Evolutionary conservation across 768 basidiomycete genomes (phyloP), one percentile per base, ranked within the genome.

Genomic region (Leccinum incarnatum): DNA sequence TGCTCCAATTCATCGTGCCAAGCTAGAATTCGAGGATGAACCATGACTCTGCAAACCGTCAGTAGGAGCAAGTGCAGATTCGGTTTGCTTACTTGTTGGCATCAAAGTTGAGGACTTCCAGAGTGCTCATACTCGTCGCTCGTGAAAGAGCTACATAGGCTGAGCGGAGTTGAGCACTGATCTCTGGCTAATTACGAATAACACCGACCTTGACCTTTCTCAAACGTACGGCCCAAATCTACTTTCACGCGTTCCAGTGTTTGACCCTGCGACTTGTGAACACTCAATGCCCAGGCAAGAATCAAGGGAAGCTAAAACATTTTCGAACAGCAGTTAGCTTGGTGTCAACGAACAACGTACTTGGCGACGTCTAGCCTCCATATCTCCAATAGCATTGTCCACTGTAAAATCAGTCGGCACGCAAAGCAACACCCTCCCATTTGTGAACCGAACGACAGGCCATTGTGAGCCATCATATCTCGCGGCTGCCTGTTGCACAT

Each of bases 181-280:
- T 45, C 53, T 60, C 51, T 32, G 10, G 55, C 3, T 8, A 42
- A 32, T 40, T 29, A 21, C 8, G 30, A 56, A 46, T 6, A 37
- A 23, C 23, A 53, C 69, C 53, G 51, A 86, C 88, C 88, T 84
- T 91, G 86, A 5, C 89, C 89, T 58, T 83, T 87, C 70, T 90
- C 94, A 74, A 96, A 96, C 1, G 84, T 88, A 45, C 81, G 79
- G 59, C 76, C 70, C 27, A 95, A 79, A 67, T 95, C 86, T 4
- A 95, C 89, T 59, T 86, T 89, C 57, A 95, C 91, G 51, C 91
- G 79, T 53, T 91, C 84, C 47, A 96, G 74, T 0, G 94, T 95
- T 71, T 95, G 93, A 0, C 94, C 94, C 40, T 96, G 94, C 5
- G 88, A 88, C 69, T 95, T 95, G 74, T 95, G 92, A 36, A 95